Percentiles rank a stretch among this genome's conserved stretches.
Evolutionary conservation across 352 stramenopile genomes (phyloP).

Genomic region (Pythium brachiatum): DNA sequence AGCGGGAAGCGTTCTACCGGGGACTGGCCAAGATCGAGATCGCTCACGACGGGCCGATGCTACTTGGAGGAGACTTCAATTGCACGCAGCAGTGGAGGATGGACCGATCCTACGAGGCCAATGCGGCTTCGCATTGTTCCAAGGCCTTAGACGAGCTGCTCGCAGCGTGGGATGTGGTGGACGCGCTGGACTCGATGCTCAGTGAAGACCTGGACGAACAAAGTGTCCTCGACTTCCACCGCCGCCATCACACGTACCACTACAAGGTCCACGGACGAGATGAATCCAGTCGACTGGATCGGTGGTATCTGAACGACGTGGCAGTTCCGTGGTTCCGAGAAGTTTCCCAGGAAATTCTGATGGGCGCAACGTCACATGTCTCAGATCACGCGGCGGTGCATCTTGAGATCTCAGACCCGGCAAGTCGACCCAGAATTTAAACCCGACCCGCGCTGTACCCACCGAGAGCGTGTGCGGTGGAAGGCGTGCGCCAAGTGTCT

Average conservation of each 20-base stretch:
- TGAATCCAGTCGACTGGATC: not conserved
- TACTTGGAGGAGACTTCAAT: constrained; percentile 5
- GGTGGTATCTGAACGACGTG: constrained; percentile 1
- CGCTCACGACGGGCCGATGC: not conserved
- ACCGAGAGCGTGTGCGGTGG: not conserved
- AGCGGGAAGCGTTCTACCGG: not conserved
- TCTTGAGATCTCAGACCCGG: not conserved
- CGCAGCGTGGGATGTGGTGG: not conserved
- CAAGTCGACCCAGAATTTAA: not conserved
- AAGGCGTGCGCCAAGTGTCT: too few relatives aligned
- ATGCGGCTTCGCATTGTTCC: not conserved
- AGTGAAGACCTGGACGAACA: not conserved
- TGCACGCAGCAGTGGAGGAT: not conserved
- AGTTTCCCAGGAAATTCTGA: too few relatives aligned
- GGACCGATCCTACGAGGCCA: not conserved
- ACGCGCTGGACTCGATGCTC: not conserved
- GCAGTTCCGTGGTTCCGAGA: not conserved
- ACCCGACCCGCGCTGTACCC: not conserved
- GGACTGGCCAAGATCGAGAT: not conserved
- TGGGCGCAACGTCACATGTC: too few relatives aligned
- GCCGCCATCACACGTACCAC: not conserved
- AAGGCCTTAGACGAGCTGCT: not conserved
- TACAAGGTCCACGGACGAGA: not conserved
- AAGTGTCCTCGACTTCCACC: not conserved
- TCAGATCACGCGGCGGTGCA: constrained; percentile 5